Base-by-base conservation (phyloP, 1,284 basidiomycete species). In the Fomitopsis betulina region DNA sequence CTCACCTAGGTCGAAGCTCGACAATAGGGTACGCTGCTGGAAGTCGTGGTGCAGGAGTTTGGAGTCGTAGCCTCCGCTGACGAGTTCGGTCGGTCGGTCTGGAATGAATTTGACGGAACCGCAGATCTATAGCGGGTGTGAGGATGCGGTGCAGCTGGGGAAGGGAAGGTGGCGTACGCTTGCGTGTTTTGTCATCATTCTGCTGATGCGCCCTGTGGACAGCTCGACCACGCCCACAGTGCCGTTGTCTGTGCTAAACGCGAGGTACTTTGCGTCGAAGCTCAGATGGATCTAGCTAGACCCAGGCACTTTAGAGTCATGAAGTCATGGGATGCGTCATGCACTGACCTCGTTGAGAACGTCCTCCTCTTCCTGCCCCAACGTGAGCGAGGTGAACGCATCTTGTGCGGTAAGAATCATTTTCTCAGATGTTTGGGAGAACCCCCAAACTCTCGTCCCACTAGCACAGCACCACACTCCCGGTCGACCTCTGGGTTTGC, bases 1-100 rank as follows among this genome's bases (percentile, higher is more conserved):
- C 79, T 35, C 60, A 90, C 90, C 66, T 51, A 92, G 76, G 65
- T 86, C 79, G 51, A 79, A 73, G 38, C 77, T 77, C 4, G 88
- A 87, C 42, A 90, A 72, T 3, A 82, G 55, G 17, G 73, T 81
- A n/a, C 82, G 79, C 70, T 83, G 82, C 10, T 67, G 64, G 61
- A 79, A 80, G 65, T 92, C 87, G 65, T 84, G 86, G 65, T 92
- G 90, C 13, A 89, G 68, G 27, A 93, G 65, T 2, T 78, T 73
- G 47, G 78, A 82, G 64, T 93, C 91, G 65, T 89, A 93, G 3
- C 91, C 90, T 7, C 83, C 88, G 61, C 87, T 91, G 38, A 93
- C 77, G 23, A 91, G 66, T 69, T 93, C 89, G 56, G 75, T 77
- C 17, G 87, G 82, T 39, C 88, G 77, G 66, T 81, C 79, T 2